A percentile compares a stretch with the other conserved stretches of the same genome.
Conservation (phyloP, 2,329 filamentous ascomycete genomes). For the Arthrobotrys entomopaga region DNA sequence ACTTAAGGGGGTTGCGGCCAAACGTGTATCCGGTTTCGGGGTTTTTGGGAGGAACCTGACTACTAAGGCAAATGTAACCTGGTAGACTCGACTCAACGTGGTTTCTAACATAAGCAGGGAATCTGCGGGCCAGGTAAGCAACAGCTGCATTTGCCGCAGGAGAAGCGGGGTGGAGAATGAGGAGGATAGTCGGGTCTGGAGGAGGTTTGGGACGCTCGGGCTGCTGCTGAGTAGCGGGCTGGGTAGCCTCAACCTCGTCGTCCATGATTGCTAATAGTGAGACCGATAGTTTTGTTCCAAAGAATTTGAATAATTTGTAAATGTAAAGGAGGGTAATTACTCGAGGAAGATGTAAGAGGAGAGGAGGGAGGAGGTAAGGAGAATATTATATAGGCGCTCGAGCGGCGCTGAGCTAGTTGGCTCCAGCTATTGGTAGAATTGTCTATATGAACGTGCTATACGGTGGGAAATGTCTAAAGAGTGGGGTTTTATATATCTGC, state of each 20-base stretch:
- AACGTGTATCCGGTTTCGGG: slow-evolving; percentile 81
- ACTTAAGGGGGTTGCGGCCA: slow-evolving; percentile 76
- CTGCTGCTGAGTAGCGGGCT: slow-evolving; percentile 58
- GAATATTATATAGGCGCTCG: slow-evolving; percentile 22
- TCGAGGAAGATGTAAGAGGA: slow-evolving; percentile 13
- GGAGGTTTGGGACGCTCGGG: slow-evolving; percentile 56
- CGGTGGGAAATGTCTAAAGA: too few species aligned
- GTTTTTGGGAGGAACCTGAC: slow-evolving; percentile 65
- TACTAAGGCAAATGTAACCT: slow-evolving; percentile 57
- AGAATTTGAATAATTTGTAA: slow-evolving; percentile 2
- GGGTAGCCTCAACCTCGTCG: slow-evolving; percentile 57
- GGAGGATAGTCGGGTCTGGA: slow-evolving; percentile 56
- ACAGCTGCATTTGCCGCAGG: slow-evolving; percentile 57
- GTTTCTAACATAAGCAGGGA: slow-evolving; percentile 50
- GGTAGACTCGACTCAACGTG: slow-evolving; percentile 44
- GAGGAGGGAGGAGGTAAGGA: slow-evolving; percentile 12
- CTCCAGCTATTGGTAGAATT: slow-evolving; percentile 28
- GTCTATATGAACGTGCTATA: background rate
- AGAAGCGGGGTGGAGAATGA: slow-evolving; percentile 57
- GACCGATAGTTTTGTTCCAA: background rate
- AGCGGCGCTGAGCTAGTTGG: slow-evolving; percentile 17
- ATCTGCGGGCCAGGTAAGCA: slow-evolving; percentile 53
- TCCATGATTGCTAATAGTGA: slow-evolving; percentile 29
- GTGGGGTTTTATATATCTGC: background rate
- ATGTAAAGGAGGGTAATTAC: background rate